Base-by-base conservation (phyloP, 371 early-diverging fungal species). In the Smittium mucronatum region DNA sequence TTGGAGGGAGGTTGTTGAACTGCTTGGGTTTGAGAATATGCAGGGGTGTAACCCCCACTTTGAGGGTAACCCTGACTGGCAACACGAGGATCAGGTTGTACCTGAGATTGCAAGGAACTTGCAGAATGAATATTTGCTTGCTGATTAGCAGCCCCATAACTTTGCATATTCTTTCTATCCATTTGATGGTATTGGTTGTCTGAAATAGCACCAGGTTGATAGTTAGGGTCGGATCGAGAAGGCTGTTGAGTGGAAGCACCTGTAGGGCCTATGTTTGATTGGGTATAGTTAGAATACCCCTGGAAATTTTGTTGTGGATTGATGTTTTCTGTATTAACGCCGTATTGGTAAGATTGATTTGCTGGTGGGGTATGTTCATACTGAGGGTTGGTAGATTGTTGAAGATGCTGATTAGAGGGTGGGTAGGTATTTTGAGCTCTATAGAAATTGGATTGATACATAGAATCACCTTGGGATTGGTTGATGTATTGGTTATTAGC, bases 381-480 rank as follows among this genome's bases (percentile, higher is more conserved):
- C 5, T n/a, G 2, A 57, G 58, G 31, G 47, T 61, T 36, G 57
- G n/a, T 68, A n/a, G 63, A 58, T 5, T 61, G 63, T 25, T 63
- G 63, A 11, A 30, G 25, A 28, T 57, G 5, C 28, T 29, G 67
- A 36, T 28, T 16, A 36, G 2, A n/a, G 63, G 5, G 5, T 36
- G 5, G 34, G 5, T 34, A 16, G 34, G 29, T 5, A 58, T 58
- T 63, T 5, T 35, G 29, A 15, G 25, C 25, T 15, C 5, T 15
- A 21, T 59, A 21, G 5, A 15, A 60, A 57, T 58, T 26, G 29
- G 58, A 30, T 64, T 68, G 64, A 2, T 28, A 35, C 58, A 15
- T 16, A 68, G 5, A 8, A 21, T 35, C 5, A 30, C 21, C 5
- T 64, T 16, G 28, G 25, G 30, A 63, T 15, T 68, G 34, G 58